Evolutionary conservation across 2,329 filamentous ascomycete species (phyloP).

Genomic region (Xylaria sp.): DNA sequence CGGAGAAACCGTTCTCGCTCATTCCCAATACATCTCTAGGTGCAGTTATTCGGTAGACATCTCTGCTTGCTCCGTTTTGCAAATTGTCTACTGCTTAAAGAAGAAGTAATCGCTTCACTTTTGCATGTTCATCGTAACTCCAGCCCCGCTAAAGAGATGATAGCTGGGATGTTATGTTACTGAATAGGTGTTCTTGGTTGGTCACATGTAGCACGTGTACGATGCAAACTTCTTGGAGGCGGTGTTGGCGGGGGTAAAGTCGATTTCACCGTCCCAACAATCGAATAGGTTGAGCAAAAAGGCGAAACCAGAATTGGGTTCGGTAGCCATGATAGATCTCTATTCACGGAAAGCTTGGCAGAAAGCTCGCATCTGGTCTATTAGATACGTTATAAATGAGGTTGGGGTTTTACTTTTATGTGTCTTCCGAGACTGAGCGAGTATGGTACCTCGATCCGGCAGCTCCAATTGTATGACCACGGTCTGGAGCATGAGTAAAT

Average conservation of each 20-base stretch:
- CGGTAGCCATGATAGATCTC: not conserved
- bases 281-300: not conserved
- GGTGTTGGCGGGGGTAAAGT: not conserved
- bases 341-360: not conserved
- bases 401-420: not conserved
- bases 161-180: not conserved
- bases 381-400: not conserved
- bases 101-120: not conserved
- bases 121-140: not conserved
- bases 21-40: not conserved
- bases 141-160: not conserved
- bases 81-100: not conserved
- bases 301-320: not conserved
- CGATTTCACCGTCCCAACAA: not conserved
- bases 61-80: not conserved
- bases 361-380: not conserved
- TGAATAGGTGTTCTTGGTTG: not conserved
- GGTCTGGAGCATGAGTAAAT: too few relatives aligned
- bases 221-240: not conserved
- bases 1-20: not conserved
- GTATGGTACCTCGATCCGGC: too few relatives aligned
- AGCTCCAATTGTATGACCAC: not conserved
- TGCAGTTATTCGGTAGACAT: not conserved
- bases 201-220: not conserved
- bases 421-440: not conserved